Percentiles rank a stretch among this genome's conserved stretches.
Evolutionary conservation across 2,329 filamentous ascomycete genomes (phyloP).

Genomic region (Paradendryphiella salina): DNA sequence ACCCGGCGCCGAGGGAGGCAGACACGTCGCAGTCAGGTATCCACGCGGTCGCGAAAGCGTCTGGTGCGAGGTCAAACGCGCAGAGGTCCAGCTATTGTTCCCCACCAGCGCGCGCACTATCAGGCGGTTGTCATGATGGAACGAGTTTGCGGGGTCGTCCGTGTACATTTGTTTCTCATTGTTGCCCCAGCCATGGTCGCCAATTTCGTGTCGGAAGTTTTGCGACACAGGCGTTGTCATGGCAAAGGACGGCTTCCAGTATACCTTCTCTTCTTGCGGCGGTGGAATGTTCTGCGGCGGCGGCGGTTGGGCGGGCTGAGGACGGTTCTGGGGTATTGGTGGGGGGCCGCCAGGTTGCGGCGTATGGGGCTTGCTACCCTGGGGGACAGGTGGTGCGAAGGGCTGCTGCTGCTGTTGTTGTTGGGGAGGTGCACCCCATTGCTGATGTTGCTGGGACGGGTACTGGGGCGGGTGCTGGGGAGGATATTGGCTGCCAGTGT

Average conservation of each 20-base stretch:
- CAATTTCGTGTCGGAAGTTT: slow-evolving; percentile 61
- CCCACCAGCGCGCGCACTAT: slow-evolving; percentile 57
- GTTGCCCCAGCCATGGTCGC: slow-evolving; percentile 65
- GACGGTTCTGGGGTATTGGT: slow-evolving; percentile 37
- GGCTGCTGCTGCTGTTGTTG: slow-evolving; percentile 29
- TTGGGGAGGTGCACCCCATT: slow-evolving; percentile 20
- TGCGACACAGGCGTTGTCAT: slow-evolving; percentile 52
- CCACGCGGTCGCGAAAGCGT: slow-evolving; percentile 57
- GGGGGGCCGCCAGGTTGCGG: slow-evolving; percentile 24
- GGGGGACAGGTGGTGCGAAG: slow-evolving; percentile 37
- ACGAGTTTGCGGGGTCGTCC: slow-evolving; percentile 55
- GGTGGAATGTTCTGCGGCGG: slow-evolving; percentile 37
- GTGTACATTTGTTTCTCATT: slow-evolving; percentile 64
- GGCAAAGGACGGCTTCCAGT: slow-evolving; percentile 60
- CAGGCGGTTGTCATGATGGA: slow-evolving; percentile 57
- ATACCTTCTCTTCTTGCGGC: slow-evolving; percentile 41
- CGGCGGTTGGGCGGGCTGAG: slow-evolving; percentile 30
- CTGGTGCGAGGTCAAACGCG: slow-evolving; percentile 58
- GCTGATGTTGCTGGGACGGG: slow-evolving; percentile 14
- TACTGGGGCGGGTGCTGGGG: slow-evolving; percentile 27
- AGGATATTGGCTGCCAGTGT: slow-evolving; percentile 27
- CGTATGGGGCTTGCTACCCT: slow-evolving; percentile 38
- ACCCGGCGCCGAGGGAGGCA: slow-evolving; percentile 58
- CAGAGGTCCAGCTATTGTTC: slow-evolving; percentile 55
- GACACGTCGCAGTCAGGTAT: slow-evolving; percentile 57